Percentiles rank a stretch among this genome's conserved stretches.
These are phyloP conservation scores for Chlorella sp. DNA, from an alignment of 139 green algal genomes.

Conservation along the genomic window DNA sequence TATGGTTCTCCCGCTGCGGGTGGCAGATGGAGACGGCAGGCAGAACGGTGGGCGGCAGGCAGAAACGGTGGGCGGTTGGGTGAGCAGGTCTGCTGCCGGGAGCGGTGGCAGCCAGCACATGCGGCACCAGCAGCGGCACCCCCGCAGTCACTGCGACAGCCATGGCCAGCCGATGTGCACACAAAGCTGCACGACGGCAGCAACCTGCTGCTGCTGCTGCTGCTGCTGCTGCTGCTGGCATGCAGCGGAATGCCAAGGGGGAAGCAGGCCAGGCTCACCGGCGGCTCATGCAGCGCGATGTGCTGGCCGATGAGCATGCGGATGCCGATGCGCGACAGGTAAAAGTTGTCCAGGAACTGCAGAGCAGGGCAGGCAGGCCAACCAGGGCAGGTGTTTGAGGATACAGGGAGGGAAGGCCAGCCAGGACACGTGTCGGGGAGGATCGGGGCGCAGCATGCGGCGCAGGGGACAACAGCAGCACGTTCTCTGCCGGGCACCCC, in stretches of 20 bases:
- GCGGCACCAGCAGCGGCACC: too few species aligned
- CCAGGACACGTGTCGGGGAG: too few species aligned
- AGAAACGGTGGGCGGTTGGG: too few species aligned
- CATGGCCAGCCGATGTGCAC: too few species aligned
- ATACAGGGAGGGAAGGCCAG: neutral
- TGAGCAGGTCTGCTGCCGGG: neutral
- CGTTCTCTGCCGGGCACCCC: neutral
- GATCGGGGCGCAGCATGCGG: too few species aligned
- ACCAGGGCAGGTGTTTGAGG: too few species aligned
- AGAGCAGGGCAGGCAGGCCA: neutral
- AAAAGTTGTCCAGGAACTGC: conserved; percentile 97
- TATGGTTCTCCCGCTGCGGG: conserved; percentile 30
- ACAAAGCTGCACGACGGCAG: too few species aligned
- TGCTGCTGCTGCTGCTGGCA: too few species aligned
- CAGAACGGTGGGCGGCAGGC: too few species aligned
- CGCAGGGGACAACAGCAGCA: neutral
- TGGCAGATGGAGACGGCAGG: neutral
- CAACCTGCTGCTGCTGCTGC: too few species aligned
- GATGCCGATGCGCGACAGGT: conserved; percentile 97
- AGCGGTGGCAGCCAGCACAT: neutral
- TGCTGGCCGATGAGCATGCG: conserved; percentile 98
- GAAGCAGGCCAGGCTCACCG: conserved; percentile 40
- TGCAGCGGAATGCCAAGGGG: too few species aligned
- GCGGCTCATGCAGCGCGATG: conserved; percentile 89
- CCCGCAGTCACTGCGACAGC: too few species aligned